phyloP scores from a whole-genome alignment of 139 green algal species.

The Edaphochlamys debaryana region DNA sequence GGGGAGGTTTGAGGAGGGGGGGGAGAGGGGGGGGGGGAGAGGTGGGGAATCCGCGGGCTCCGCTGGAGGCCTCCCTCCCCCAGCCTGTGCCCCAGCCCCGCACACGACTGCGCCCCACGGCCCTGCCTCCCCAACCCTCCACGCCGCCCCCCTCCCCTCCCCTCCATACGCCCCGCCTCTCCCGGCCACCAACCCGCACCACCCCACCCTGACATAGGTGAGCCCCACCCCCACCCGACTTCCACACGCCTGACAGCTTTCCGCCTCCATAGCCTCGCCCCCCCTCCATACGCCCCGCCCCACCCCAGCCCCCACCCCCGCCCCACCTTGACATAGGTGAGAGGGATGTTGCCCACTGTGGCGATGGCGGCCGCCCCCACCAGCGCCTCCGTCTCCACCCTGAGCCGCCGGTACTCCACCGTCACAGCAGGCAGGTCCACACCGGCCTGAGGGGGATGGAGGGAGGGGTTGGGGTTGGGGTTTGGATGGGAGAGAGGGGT shows the following conservation, averaged over 20 bases:
- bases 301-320: neutral
- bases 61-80: neutral
- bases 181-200: neutral
- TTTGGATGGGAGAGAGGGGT: too few relatives aligned
- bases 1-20: neutral
- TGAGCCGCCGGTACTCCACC: slow-evolving; percentile 75
- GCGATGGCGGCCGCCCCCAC: slow-evolving; percentile 67
- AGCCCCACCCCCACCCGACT: neutral
- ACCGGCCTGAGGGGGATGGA: slow-evolving; percentile 1
- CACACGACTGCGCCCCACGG: neutral
- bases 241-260: too few relatives aligned
- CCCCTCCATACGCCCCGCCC: too few relatives aligned
- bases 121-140: too few relatives aligned
- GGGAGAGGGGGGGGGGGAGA: too few relatives aligned
- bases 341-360: slow-evolving; percentile 65
- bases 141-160: neutral
- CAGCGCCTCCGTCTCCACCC: slow-evolving; percentile 72
- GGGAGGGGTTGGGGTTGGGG: too few relatives aligned
- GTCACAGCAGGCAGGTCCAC: slow-evolving; percentile 22
- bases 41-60: too few relatives aligned
- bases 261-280: too few relatives aligned
- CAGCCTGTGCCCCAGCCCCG: neutral
- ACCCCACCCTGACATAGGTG: too few relatives aligned
- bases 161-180: neutral
- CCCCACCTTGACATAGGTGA: slow-evolving; percentile 56